Percentiles rank a stretch among this genome's conserved stretches.
phyloP scores from a whole-genome alignment of 371 early-diverging fungal genomes.

The Mortierella sp. region DNA sequence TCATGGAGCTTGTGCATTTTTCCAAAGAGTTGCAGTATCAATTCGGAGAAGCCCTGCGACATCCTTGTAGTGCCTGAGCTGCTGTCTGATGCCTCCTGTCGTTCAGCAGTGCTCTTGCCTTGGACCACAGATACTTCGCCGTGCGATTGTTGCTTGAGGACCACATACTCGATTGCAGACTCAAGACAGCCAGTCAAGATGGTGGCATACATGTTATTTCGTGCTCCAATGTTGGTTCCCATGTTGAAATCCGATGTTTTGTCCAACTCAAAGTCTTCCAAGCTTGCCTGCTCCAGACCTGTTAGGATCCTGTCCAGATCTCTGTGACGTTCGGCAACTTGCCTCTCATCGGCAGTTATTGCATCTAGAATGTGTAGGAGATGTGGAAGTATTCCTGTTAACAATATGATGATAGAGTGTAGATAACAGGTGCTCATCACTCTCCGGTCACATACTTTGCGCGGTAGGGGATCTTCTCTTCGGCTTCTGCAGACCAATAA shows the following conservation, averaged over 20 bases:
- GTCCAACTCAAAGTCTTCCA: slow-evolving; percentile 69
- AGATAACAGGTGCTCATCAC: too few species aligned
- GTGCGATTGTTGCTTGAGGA: slow-evolving; percentile 18
- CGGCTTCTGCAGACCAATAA: slow-evolving; percentile 28
- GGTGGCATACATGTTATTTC: slow-evolving; percentile 60
- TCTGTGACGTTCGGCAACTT: slow-evolving; percentile 16
- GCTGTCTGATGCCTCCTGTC: neutral
- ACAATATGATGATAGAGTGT: too few species aligned
- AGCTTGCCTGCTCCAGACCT: slow-evolving; percentile 42
- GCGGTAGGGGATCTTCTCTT: slow-evolving; percentile 16
- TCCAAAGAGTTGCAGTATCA: slow-evolving; percentile 44
- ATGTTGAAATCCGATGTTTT: slow-evolving; percentile 65
- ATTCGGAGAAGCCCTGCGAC: slow-evolving; percentile 23
- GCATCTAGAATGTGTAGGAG: slow-evolving; percentile 9
- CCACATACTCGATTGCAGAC: slow-evolving; percentile 44
- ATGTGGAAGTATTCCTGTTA: too few species aligned
- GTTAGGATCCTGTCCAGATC: slow-evolving; percentile 32
- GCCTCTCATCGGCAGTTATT: slow-evolving; percentile 25
- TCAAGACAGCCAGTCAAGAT: slow-evolving; percentile 64
- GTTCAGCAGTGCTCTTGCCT: slow-evolving; percentile 26
- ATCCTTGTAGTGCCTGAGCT: slow-evolving; percentile 1
- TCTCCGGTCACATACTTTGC: slow-evolving; percentile 11
- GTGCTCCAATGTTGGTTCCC: slow-evolving; percentile 59
- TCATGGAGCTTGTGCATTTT: slow-evolving; percentile 52
- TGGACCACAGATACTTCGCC: slow-evolving; percentile 8